Evolutionary conservation across 2,329 filamentous ascomycete species (phyloP).

Genomic region (Claviceps monticola): DNA sequence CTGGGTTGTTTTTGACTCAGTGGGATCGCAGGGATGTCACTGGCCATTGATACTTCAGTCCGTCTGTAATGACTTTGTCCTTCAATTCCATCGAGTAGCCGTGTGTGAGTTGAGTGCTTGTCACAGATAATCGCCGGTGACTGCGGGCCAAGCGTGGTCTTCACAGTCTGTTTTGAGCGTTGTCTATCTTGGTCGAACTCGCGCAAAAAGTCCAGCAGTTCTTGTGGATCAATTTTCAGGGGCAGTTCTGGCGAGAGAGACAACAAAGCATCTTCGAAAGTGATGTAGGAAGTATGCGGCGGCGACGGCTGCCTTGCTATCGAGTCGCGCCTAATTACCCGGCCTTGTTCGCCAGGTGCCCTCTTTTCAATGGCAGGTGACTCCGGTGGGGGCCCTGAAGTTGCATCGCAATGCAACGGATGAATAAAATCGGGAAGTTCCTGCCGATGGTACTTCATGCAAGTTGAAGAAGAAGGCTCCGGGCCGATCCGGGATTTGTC

Average conservation of each 20-base stretch:
- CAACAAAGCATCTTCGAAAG: not conserved
- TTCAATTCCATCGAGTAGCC: not conserved
- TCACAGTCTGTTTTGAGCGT: not conserved
- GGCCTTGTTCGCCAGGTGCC: not conserved
- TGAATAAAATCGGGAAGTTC: not conserved
- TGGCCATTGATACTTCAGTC: not conserved
- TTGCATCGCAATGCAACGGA: not conserved
- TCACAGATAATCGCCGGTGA: not conserved
- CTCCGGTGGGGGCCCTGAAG: not conserved
- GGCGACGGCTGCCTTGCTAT: not conserved
- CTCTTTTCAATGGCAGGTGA: not conserved
- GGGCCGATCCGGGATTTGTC: not conserved
- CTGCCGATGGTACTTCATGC: not conserved
- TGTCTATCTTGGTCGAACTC: slow-evolving; percentile 1
- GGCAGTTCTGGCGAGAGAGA: not conserved
- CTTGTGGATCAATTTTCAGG: slow-evolving; percentile 2
- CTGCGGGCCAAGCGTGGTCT: not conserved
- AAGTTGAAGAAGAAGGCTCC: not conserved
- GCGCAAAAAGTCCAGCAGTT: slow-evolving; percentile 4
- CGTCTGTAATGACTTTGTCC: not conserved
- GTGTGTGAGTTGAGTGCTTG: not conserved
- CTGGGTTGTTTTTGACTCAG: slow-evolving; percentile 4
- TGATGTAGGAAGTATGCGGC: not conserved
- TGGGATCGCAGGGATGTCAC: slow-evolving; percentile 1
- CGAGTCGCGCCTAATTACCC: slow-evolving; percentile 2